A percentile compares a stretch with the other conserved stretches of the same genome.
phyloP scores from a whole-genome alignment of 768 basidiomycete genomes.

The Melanogaster broomeanus region DNA sequence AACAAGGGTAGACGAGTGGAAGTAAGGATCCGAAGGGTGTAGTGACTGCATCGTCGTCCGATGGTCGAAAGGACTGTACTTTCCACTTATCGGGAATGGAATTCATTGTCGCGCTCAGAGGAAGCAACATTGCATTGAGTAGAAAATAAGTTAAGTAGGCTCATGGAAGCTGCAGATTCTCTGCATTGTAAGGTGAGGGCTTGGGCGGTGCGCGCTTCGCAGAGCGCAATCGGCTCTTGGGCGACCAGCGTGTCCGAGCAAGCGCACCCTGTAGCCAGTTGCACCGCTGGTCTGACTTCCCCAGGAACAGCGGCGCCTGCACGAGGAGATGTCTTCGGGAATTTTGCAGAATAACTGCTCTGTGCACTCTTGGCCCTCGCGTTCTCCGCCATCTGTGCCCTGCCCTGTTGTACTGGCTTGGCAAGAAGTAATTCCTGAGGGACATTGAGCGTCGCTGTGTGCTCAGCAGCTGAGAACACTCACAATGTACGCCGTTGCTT shows the following conservation, averaged over 20 bases:
- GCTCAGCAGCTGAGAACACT: slow-evolving; percentile 29
- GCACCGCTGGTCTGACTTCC: slow-evolving; percentile 55
- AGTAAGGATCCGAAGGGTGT: not conserved
- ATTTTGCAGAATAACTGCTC: slow-evolving; percentile 20
- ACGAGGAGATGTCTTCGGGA: slow-evolving; percentile 26
- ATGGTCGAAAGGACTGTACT: not conserved
- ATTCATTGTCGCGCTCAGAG: not conserved
- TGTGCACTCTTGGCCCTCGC: slow-evolving; percentile 32
- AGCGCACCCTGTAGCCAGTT: slow-evolving; percentile 57
- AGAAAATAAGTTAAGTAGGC: slow-evolving; percentile 4
- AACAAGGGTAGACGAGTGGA: slow-evolving; percentile 57
- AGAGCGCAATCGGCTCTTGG: slow-evolving; percentile 20
- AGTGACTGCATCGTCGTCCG: not conserved
- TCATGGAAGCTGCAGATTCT: slow-evolving; percentile 22
- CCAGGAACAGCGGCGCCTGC: slow-evolving; percentile 63
- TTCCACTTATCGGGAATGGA: not conserved
- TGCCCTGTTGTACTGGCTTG: slow-evolving; percentile 54
- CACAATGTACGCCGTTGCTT: slow-evolving; percentile 68
- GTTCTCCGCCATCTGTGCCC: slow-evolving; percentile 38
- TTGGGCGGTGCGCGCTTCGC: slow-evolving; percentile 4
- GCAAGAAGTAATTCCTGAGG: slow-evolving; percentile 68
- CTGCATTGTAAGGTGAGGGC: slow-evolving; percentile 18
- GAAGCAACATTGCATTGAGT: not conserved
- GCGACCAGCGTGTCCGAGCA: slow-evolving; percentile 31
- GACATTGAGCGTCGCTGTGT: slow-evolving; percentile 6